phyloP scores from a whole-genome alignment of 1,284 basidiomycete genomes.

The Leccinum griseonigrum region DNA sequence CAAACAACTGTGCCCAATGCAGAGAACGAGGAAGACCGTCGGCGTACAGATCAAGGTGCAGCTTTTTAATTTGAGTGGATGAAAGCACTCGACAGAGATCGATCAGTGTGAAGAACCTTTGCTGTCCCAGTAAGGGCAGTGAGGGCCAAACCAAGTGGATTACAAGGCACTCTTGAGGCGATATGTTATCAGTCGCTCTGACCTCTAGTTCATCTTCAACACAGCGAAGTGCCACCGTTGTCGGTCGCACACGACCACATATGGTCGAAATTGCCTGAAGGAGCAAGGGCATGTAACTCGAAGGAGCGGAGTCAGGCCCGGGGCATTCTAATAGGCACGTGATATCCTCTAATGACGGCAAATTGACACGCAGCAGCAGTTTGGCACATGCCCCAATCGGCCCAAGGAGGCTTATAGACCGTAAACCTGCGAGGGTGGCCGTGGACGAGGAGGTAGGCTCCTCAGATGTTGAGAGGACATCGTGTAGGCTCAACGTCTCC shows the following conservation, averaged over 20 bases:
- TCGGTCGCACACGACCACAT: not conserved
- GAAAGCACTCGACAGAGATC: not conserved
- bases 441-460: not conserved
- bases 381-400: not conserved
- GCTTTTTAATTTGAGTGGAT: not conserved
- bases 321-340: not conserved
- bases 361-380: not conserved
- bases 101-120: not conserved
- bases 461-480: not conserved
- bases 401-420: not conserved
- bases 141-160: not conserved
- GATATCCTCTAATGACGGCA: not conserved
- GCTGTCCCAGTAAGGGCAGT: not conserved
- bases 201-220: not conserved
- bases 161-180: not conserved
- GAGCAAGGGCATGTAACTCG: not conserved
- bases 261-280: not conserved
- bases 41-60: not conserved
- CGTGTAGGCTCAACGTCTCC: not conserved
- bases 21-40: not conserved
- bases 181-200: not conserved
- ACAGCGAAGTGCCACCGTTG: not conserved
- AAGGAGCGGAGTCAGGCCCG: not conserved
- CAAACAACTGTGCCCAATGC: not conserved
- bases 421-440: not conserved